Evolutionary conservation across 768 basidiomycete species (phyloP).

Genomic region (Psilocybe sp.): DNA sequence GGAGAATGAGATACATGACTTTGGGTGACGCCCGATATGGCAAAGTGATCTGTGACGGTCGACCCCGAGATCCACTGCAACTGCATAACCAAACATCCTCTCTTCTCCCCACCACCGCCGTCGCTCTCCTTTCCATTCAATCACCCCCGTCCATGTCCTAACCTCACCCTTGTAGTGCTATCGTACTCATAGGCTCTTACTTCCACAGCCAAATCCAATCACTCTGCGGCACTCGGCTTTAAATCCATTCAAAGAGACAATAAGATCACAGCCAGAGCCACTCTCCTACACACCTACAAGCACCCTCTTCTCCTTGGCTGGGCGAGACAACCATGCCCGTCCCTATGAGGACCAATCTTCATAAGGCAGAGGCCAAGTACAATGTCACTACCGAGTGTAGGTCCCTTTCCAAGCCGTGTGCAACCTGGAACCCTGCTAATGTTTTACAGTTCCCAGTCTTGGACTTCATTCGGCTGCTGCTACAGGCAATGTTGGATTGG

Average conservation of each 20-base stretch:
- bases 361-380: constrained; percentile 53
- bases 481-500: constrained; percentile 88
- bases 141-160: constrained; percentile 1
- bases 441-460: constrained; percentile 62
- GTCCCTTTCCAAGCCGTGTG: constrained; percentile 18
- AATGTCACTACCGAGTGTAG: constrained; percentile 58
- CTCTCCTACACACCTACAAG: constrained; percentile 6
- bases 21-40: constrained; percentile 18
- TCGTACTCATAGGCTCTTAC: no score
- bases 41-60: constrained; percentile 14
- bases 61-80: constrained; percentile 17
- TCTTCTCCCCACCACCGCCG: constrained; percentile 13
- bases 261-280: constrained; percentile 1
- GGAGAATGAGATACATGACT: constrained; percentile 31
- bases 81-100: constrained; percentile 11
- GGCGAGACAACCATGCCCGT: constrained; percentile 40
- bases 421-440: neutral
- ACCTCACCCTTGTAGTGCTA: neutral
- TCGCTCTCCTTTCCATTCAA: constrained; percentile 1
- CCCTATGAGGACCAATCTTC: constrained; percentile 42
- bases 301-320: constrained; percentile 9
- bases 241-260: neutral
- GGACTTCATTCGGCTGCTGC: constrained; percentile 77
- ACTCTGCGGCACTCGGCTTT: neutral
- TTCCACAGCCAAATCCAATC: no score